Conservation (phyloP, 225 moss, liverwort and hornwort genomes). For the Polytrichum commune region DNA sequence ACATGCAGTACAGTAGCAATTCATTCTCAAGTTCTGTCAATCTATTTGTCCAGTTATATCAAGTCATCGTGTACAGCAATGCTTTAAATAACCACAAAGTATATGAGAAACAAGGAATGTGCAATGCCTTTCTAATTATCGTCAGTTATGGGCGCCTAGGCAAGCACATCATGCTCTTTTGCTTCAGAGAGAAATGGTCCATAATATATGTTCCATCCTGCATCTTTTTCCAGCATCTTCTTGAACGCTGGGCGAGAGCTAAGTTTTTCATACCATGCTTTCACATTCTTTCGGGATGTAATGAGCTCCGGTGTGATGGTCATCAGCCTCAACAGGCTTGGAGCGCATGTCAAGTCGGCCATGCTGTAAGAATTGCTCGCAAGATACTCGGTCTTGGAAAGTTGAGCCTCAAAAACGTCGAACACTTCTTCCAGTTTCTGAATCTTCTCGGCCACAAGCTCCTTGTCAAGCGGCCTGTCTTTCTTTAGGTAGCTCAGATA, state of each 20-base stretch:
- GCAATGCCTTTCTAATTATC: too few relatives aligned
- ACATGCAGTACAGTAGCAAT: too few relatives aligned
- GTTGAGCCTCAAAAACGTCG: slow-evolving; percentile 25
- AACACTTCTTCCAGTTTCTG: too few relatives aligned
- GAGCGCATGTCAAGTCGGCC: slow-evolving; percentile 37
- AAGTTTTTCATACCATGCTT: slow-evolving; percentile 20
- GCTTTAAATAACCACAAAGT: too few relatives aligned
- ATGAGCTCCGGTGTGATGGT: slow-evolving; percentile 11
- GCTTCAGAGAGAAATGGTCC: slow-evolving; percentile 9
- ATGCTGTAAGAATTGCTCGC: slow-evolving; percentile 57
- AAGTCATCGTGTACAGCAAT: too few relatives aligned
- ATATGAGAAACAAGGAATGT: too few relatives aligned
- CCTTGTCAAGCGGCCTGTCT: too few relatives aligned
- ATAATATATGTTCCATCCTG: slow-evolving; percentile 7
- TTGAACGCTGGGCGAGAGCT: slow-evolving; percentile 19
- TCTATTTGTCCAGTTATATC: too few relatives aligned
- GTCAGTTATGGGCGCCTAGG: too few relatives aligned
- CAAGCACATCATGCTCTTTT: too few relatives aligned
- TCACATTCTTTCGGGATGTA: slow-evolving; percentile 11
- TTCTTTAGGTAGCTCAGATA: slow-evolving; percentile 13
- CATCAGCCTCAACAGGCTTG: slow-evolving; percentile 14
- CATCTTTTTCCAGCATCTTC: slow-evolving; percentile 23
- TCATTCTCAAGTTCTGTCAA: too few relatives aligned
- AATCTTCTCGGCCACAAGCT: too few relatives aligned
- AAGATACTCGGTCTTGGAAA: slow-evolving; percentile 48